These are phyloP conservation scores for Cajanus cajan DNA, from an alignment of 306 rosid genomes.

Conservation along the genomic window DNA sequence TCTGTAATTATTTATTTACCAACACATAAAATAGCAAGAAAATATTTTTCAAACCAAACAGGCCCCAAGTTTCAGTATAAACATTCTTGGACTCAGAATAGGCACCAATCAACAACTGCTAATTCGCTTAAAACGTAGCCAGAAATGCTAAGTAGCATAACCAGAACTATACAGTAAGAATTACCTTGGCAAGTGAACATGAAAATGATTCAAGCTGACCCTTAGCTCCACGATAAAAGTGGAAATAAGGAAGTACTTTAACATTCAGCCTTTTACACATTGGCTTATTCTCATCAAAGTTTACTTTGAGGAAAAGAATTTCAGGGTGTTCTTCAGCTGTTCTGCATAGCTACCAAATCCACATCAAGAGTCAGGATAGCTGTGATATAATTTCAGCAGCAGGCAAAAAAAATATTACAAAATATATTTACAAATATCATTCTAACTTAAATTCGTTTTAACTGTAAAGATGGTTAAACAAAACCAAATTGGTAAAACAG, in stretches of 20 bases:
- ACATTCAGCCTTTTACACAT: slow-evolving; percentile 98
- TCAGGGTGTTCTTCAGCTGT: slow-evolving; percentile 94
- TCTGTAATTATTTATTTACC: neutral
- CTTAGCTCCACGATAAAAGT: slow-evolving; percentile 94
- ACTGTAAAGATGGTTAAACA: neutral
- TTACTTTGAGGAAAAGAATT: slow-evolving; percentile 82
- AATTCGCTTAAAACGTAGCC: neutral
- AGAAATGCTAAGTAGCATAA: slow-evolving; percentile 18
- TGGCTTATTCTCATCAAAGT: slow-evolving; percentile 95
- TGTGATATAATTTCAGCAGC: slow-evolving; percentile 15
- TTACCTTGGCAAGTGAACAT: slow-evolving; percentile 97
- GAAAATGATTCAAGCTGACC: slow-evolving; percentile 93
- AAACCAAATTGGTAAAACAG: neutral
- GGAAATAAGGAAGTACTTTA: slow-evolving; percentile 96
- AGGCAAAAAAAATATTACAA: neutral
- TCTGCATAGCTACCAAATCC: slow-evolving; percentile 79
- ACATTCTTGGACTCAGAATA: neutral
- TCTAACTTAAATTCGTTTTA: neutral
- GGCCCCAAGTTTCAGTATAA: slow-evolving; percentile 2
- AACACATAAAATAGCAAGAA: neutral
- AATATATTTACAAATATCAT: neutral
- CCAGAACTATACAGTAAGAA: slow-evolving; percentile 21
- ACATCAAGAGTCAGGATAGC: slow-evolving; percentile 29
- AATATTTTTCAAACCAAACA: neutral
- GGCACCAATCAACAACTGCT: neutral